Base-by-base conservation (phyloP, 768 basidiomycete species). In the Pholiota microspora region DNA sequence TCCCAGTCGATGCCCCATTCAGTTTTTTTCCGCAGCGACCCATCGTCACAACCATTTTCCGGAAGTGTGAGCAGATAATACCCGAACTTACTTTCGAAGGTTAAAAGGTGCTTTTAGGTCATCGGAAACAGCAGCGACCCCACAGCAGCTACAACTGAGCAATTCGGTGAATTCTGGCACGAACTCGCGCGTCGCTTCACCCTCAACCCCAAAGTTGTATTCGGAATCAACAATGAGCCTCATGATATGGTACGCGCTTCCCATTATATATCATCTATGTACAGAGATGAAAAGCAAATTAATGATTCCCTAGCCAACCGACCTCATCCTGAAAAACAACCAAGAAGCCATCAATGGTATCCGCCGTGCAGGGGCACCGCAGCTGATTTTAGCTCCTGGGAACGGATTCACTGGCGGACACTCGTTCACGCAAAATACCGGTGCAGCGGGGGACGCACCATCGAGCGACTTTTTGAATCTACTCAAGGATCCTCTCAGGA, bases 321-420 rank as follows among this genome's bases (percentile, higher is more conserved):
- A 73, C 13, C 65, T 78, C 10, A 50, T 78, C n/a, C 64, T 78
- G 12, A 36, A 52, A 36, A 78, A 78, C 46, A 65, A 78, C 55
- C 77, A 78, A 58, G 74, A 73, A 6, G 76, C 75, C 0, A 76
- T 78, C 44, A 64, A 76, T 49, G 75, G 71, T 2, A 77, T 78
- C 46, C 72, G 77, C 8, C 56, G 60, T 2, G 69, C 69, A 0
- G 75, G 76, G 15, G 75, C 76, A 3, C 53, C 28, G 0, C 76
- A 78, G 57, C 70, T 78, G 49, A 77, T 78, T 53, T 66, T 78
- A 10, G 76, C 76, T 2, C 75, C 77, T 1, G 77, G 77, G 2
- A 78, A 78, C 46, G 77, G 73, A 0, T 78, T 72, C 52, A 78
- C 76, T 12, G 77, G 77, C 1, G 76, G 76, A 0, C 75, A 78